Conservation (phyloP, 2,329 filamentous ascomycete species). For the Septoria petroselini region DNA sequence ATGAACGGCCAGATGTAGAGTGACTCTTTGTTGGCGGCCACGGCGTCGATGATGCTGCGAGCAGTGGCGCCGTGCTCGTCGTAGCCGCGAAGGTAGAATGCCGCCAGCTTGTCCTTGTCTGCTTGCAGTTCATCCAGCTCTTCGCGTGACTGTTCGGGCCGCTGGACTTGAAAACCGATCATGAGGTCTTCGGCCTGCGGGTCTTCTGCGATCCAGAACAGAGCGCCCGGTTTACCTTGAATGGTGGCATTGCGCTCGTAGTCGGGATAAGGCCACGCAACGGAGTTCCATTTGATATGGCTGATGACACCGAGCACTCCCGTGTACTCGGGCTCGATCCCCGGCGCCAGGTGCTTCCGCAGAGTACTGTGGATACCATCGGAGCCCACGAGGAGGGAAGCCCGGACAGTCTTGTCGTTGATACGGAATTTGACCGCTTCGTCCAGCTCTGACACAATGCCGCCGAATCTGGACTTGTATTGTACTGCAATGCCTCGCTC, state of each 20-base stretch:
- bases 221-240: constrained; percentile 38
- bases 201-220: constrained; percentile 42
- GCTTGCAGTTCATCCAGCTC: constrained; percentile 38
- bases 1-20: constrained; percentile 33
- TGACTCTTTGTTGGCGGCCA: constrained; percentile 20
- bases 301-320: constrained; percentile 26
- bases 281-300: constrained; percentile 24
- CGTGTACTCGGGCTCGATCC: constrained; percentile 27
- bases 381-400: constrained; percentile 29
- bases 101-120: constrained; percentile 29
- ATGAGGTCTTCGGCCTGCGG: constrained; percentile 38
- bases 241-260: constrained; percentile 38
- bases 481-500: constrained; percentile 44
- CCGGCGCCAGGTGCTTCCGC: constrained; percentile 38
- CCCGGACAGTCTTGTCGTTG: constrained; percentile 19
- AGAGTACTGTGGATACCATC: constrained; percentile 32
- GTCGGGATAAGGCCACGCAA: constrained; percentile 27
- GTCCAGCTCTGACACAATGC: constrained; percentile 34
- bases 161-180: constrained; percentile 39
- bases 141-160: constrained; percentile 34
- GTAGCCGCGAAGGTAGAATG: constrained; percentile 21
- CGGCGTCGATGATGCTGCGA: constrained; percentile 26
- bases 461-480: constrained; percentile 50
- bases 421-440: constrained; percentile 19
- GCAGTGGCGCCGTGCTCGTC: constrained; percentile 25